Base-by-base conservation (phyloP, 129 eudicot species). In the Saposhnikovia divaricata region DNA sequence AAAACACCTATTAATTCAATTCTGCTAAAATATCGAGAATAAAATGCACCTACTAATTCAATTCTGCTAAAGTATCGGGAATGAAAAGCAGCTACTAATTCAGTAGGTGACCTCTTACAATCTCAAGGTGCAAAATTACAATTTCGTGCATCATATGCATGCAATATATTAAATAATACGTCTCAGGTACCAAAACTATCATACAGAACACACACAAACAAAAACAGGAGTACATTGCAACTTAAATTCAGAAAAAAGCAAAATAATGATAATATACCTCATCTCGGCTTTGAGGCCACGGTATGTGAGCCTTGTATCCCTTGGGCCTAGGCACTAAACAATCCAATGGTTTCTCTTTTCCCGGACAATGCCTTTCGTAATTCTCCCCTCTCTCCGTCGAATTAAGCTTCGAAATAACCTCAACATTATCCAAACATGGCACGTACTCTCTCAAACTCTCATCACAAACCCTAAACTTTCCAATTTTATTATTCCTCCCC, bases 261-360 rank as follows among this genome's bases (percentile, higher is more conserved):
- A n/a, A 3, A 68, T 19, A 21, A 42, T 0, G 38, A 21, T n/a
- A 28, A 9, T 0, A 15, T 82, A 91, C 98, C 96, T 93, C 91
- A 72, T 93, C 86, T 19, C 93, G 83, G 82, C 98, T 93, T 71
- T 82, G 80, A 0, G 98, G 98, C 98, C 98, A 93, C 4, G 94
- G 90, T 72, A 91, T 87, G 53, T 83, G 92, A 77, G 71, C 34
- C 83, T 90, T 90, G 77, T 93, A 93, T 0, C 85, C 86, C 80
- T 89, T 91, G 10, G 98, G 98, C 89, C 86, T 75, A 19, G 96
- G 98, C 77, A 93, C 91, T 83, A 93, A 69, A 76, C 98, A 93
- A 79, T 89, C 85, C 86, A 93, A 86, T 6, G 80, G 89, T 44
- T 80, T 75, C 25, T 83, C 96, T 25, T 75, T 88, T 79, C 55